Evolutionary conservation across 1,284 basidiomycete species (phyloP).

Genomic region (Pseudozyma sp.): DNA sequence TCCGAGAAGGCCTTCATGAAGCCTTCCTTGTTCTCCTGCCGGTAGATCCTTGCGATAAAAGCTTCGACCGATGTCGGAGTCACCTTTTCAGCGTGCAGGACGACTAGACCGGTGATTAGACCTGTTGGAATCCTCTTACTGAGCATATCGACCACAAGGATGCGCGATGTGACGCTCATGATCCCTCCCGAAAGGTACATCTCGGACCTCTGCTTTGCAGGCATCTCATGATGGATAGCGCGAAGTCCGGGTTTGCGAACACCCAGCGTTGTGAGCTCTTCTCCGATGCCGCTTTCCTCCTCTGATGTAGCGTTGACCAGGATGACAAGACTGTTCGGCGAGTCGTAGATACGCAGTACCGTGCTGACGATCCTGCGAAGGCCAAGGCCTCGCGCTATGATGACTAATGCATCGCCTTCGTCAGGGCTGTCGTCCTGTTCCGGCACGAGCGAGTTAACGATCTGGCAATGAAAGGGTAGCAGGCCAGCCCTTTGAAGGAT

Average conservation of each 20-base stretch:
- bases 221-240: slow-evolving; percentile 85
- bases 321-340: slow-evolving; percentile 84
- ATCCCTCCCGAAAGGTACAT: slow-evolving; percentile 73
- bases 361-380: slow-evolving; percentile 62
- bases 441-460: slow-evolving; percentile 61
- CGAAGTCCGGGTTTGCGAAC: slow-evolving; percentile 86
- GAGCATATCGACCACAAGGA: slow-evolving; percentile 95
- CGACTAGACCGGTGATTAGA: slow-evolving; percentile 88
- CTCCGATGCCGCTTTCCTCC: slow-evolving; percentile 90
- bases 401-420: slow-evolving; percentile 72
- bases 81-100: slow-evolving; percentile 92
- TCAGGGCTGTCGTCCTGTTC: slow-evolving; percentile 54
- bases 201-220: slow-evolving; percentile 79
- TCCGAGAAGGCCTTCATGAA: slow-evolving; percentile 98
- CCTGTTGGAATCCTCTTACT: slow-evolving; percentile 83
- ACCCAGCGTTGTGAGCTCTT: slow-evolving; percentile 91
- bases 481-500: slow-evolving; percentile 42
- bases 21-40: slow-evolving; percentile 73
- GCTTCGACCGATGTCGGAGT: slow-evolving; percentile 73
- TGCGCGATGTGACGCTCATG: slow-evolving; percentile 90
- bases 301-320: slow-evolving; percentile 84
- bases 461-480: slow-evolving; percentile 63
- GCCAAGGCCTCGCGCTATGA: slow-evolving; percentile 64
- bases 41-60: slow-evolving; percentile 64
- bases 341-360: slow-evolving; percentile 82